These are phyloP conservation scores for Xylariaceae sp. DNA, from an alignment of 2,329 filamentous ascomycete genomes.

Conservation along the genomic window DNA sequence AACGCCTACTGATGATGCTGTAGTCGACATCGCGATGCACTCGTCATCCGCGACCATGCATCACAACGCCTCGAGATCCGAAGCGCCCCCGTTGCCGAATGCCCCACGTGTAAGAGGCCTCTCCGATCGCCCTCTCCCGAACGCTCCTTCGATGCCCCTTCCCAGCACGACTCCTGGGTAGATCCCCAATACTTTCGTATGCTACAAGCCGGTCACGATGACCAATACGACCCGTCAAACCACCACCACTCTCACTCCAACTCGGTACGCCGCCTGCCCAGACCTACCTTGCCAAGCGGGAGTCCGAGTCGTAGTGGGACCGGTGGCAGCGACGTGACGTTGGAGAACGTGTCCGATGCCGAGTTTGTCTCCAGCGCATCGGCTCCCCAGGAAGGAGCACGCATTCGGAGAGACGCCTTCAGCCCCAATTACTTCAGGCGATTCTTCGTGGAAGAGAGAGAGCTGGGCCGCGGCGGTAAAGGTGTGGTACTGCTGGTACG, in stretches of 20 bases:
- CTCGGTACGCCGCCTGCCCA: conserved; percentile 49
- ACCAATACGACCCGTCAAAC: conserved; percentile 34
- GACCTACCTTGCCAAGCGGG: conserved; percentile 36
- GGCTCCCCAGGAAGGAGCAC: conserved; percentile 50
- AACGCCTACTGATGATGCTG: too few species aligned
- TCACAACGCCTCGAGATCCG: conserved; percentile 83
- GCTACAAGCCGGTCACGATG: conserved; percentile 56
- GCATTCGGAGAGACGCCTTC: conserved; percentile 82
- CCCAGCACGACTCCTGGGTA: conserved; percentile 62
- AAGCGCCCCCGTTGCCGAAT: conserved; percentile 59
- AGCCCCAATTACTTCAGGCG: conserved; percentile 87
- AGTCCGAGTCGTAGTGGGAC: background rate
- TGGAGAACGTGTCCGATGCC: conserved; percentile 30
- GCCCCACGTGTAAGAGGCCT: conserved; percentile 85
- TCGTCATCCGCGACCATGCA: conserved; percentile 83
- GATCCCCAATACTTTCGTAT: conserved; percentile 94
- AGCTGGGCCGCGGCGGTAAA: conserved; percentile 85
- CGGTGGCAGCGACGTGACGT: conserved; percentile 15
- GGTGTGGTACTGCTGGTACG: conserved; percentile 92
- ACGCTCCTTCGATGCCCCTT: conserved; percentile 42
- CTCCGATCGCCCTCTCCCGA: conserved; percentile 48
- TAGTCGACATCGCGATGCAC: conserved; percentile 89
- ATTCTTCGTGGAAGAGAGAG: conserved; percentile 85
- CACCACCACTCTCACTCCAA: conserved; percentile 41
- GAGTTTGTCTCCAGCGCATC: conserved; percentile 53